Base-by-base conservation (phyloP, 2,329 filamentous ascomycete genomes). In the Xylariaceae sp. region DNA sequence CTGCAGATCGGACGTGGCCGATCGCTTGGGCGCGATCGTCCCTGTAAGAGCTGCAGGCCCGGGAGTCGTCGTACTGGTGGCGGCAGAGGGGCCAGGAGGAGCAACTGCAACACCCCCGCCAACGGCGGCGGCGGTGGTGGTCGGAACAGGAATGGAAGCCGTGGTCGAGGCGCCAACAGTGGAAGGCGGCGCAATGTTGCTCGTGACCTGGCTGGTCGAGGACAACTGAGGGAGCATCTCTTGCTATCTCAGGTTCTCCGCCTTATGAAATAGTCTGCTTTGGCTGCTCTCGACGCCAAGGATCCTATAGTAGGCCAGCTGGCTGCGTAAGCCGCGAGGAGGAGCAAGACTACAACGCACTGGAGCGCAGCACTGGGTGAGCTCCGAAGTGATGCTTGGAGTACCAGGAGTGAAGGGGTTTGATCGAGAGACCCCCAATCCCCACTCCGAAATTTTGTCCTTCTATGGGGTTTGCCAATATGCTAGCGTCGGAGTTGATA, bases 1-100 rank as follows among this genome's bases (percentile, higher is more conserved):
- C 65, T 73, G 70, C 69, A 72, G 67, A 65, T 72, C 70, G 66
- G 71, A 67, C 70, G 71, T 64, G 67, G 71, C 70, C 60, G 69
- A 67, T 69, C 71, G 71, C 66, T 72, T 72, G 64, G 69, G 61
- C 50, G 65, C 53, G 53, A 57, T 60, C 58, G 67, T 62, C 61
- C 67, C 67, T 64, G 66, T 62, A 56, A 47, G 53, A 51, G 62
- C 58, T 67, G 68, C 66, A 68, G 66, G 63, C 56, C 66, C 62
- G 60, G 65, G 65, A 63, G 66, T 61, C 44, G 63, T 50, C 53
- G 64, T 57, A 58, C 61, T 53, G 62, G 56, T 65, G 62, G 61
- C 59, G 66, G 65, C 62, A 62, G 66, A 58, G 23, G 65, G 58
- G 35, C 56, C 53, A 39, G 51, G 44, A 47, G 61, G 63, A 62